Evolutionary conservation across 306 rosid genomes (phyloP).

Genomic region (Albizia julibrissin): DNA sequence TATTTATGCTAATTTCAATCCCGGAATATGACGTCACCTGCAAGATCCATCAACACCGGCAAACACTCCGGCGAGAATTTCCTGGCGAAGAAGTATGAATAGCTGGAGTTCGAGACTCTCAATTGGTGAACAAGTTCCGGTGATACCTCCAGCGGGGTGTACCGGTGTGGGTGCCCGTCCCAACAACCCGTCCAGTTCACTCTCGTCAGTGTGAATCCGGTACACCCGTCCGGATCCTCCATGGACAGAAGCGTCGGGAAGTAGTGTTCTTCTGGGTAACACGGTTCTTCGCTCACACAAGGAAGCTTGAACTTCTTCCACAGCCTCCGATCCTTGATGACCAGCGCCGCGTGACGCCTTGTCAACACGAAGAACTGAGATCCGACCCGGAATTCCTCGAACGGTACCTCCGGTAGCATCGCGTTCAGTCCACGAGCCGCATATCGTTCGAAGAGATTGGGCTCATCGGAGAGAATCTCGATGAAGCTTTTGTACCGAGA

Average conservation of each 20-base stretch:
- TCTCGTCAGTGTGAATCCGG: constrained; percentile 61
- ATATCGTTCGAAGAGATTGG: constrained; percentile 51
- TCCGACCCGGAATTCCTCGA: constrained; percentile 54
- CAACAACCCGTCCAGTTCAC: constrained; percentile 71
- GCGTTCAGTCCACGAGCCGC: constrained; percentile 47
- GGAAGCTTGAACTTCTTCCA: constrained; percentile 67
- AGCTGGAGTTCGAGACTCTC: constrained; percentile 52
- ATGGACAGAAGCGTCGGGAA: constrained; percentile 68
- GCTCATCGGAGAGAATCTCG: constrained; percentile 59
- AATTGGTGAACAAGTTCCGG: constrained; percentile 45
- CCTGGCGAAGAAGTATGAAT: constrained; percentile 53
- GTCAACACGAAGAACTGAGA: constrained; percentile 59
- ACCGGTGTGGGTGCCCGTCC: constrained; percentile 65
- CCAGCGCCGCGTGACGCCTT: constrained; percentile 47
- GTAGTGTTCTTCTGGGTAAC: constrained; percentile 74
- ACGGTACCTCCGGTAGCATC: constrained; percentile 65
- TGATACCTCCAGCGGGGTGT: constrained; percentile 50
- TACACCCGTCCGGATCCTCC: constrained; percentile 56
- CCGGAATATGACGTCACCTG: constrained; percentile 56
- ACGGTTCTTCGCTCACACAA: constrained; percentile 46
- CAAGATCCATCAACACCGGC: constrained; percentile 51
- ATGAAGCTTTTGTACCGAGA: constrained; percentile 40
- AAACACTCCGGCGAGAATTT: constrained; percentile 64
- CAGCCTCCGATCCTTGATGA: constrained; percentile 43
- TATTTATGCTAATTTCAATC: constrained; percentile 22